Evolutionary conservation across 805 yeast genomes (phyloP), one percentile per base, ranked within the genome.

Genomic region (Metschnikowia rubicola): DNA sequence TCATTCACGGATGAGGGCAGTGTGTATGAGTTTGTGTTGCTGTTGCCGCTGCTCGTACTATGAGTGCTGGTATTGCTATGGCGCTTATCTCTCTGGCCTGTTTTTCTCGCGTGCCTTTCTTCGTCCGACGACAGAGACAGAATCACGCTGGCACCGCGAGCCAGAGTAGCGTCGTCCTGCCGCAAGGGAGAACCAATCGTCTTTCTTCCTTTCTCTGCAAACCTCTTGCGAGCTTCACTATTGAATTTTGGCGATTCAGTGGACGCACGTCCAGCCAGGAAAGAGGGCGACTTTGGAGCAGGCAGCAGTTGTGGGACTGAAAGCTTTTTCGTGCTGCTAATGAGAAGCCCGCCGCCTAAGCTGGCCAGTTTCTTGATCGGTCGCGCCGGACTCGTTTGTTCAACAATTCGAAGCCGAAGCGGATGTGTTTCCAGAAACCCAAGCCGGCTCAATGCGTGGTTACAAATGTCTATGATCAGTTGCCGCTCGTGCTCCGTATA

Each of bases 391-490:
- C 48, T 39, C 10, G 30, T 33, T 17, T 43, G 43, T 12, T 54
- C 58, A 11, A 51, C 52, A 19, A 72, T 60, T 47, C 67, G 68
- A 46, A 57, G 65, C 35, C 77, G 55, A 42, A 71, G 58, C 7
- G 77, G 76, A 51, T 72, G 76, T 9, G 75, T 68, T 35, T 67
- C 74, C 59, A 66, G 68, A 47, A 59, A 72, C 19, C 76, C 77
- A 36, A 70, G 55, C 36, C 77, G 52, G 21, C 72, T 70, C 51
- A 72, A 63, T 6, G 75, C 74, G 39, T 63, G 60, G 51, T 68
- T 60, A 43, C 65, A 59, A 53, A 70, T 71, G 37, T 62, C 57
- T 21, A 67, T 50, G 21, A 72, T 60, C 43, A 67, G 53, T 9
- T 48, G 49, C 35, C 74, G 59, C 50, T 71, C 74, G 35, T 55